Base-by-base conservation (phyloP, 225 moss, liverwort and hornwort species). In the Sphagnum tenellum region DNA sequence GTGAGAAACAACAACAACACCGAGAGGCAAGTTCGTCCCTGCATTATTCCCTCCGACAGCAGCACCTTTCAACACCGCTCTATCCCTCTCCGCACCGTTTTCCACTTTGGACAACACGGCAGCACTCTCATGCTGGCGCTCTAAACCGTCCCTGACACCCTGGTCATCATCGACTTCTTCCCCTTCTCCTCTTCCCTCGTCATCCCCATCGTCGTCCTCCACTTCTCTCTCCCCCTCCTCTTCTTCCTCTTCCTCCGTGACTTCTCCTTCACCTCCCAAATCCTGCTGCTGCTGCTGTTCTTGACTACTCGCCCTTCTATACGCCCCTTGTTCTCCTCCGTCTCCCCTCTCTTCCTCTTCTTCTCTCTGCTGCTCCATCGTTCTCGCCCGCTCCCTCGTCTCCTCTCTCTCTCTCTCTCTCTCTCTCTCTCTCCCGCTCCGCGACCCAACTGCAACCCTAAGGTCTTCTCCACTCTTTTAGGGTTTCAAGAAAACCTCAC, bases 151-250 rank as follows among this genome's bases (percentile, higher is more conserved):
- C 51, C 73, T 78, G 0, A 74, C 71, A 52, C 9, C 52, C 0
- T 53, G 59, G 1, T 50, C 68, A n/a, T 81, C 81, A n/a, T 86
- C 81, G 3, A 87, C 89, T 5, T 91, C 94, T 11, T 90, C 89
- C 44, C 81, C 79, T 12, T 80, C 91, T 63, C 88, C 89, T 51
- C 94, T 95, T 57, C 77, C 85, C 48, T 94, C 94, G 60, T 90
- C 78, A 9, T 85, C 94, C 5, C 86, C 82, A 14, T 71, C 59
- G 2, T 61, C 77, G 49, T 68, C 78, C 3, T 71, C 80, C 44
- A 82, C 69, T 56, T 87, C 86, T 72, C 87, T 80, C 67, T 82
- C 90, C 60, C 81, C 87, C 3, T 77, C 73, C 56, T 88, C 88
- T 52, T 14, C 81, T 77, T 8, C 52, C 76, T 61, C 82, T 80